A percentile compares a stretch with the other conserved stretches of the same genome.
phyloP scores from a whole-genome alignment of 1,139 yeast species.

The Nakaseomyces glabratus region DNA sequence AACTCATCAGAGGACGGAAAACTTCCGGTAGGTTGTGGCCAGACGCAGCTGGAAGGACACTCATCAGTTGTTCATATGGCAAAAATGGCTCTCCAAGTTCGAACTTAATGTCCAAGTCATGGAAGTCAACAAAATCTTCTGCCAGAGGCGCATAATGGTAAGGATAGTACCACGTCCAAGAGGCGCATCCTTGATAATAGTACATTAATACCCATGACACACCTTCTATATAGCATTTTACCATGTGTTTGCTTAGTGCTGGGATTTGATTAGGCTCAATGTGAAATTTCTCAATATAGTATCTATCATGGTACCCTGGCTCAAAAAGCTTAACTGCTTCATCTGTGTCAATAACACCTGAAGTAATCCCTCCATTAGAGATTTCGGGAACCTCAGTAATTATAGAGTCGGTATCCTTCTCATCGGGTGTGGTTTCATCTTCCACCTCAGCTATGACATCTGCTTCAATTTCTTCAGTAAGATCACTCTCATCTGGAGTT shows the following conservation, averaged over 20 bases:
- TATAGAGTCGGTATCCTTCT: conserved; percentile 12
- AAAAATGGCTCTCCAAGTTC: conserved; percentile 70
- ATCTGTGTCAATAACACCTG: conserved; percentile 34
- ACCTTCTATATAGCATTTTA: conserved; percentile 77
- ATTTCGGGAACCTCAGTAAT: conserved; percentile 20
- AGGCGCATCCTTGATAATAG: conserved; percentile 95
- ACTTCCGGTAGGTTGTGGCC: conserved; percentile 84
- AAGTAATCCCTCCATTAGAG: conserved; percentile 24
- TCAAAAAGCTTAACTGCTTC: conserved; percentile 72
- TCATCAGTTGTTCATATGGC: conserved; percentile 95
- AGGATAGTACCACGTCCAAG: conserved; percentile 98
- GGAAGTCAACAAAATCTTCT: conserved; percentile 61
- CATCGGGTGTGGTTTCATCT: conserved; percentile 25
- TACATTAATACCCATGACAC: conserved; percentile 90
- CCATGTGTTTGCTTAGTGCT: conserved; percentile 50
- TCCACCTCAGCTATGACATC: conserved; percentile 21
- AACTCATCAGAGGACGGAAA: conserved; percentile 76
- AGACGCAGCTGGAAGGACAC: conserved; percentile 94
- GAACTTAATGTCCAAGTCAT: conserved; percentile 53
- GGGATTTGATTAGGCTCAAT: conserved; percentile 48
- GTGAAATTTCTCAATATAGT: conserved; percentile 69
- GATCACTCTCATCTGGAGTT: conserved; percentile 16
- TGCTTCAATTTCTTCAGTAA: conserved; percentile 21
- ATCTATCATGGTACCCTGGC: conserved; percentile 77
- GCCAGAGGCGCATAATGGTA: conserved; percentile 98